Evolutionary conservation across 2,329 filamentous ascomycete species (phyloP), one percentile per base, ranked within the genome.

Genomic region (Fusarium continuum): DNA sequence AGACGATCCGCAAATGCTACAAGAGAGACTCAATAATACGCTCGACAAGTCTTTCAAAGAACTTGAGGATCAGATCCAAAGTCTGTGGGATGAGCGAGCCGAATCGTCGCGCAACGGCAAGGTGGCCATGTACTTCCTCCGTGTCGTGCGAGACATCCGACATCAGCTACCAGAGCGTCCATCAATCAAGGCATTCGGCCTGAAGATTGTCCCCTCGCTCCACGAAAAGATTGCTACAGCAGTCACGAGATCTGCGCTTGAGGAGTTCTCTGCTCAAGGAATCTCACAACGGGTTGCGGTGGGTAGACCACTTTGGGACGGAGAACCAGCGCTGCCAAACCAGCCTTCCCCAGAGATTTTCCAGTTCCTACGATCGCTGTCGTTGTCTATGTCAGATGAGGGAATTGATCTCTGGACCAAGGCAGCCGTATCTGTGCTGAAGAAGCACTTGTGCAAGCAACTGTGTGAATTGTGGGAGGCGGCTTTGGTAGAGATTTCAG

Each of bases 351-450:
- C 91, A 0, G 82, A 83, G 17, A 80, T 87, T 0, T 96, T 96
- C 72, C 85, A 83, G 57, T 88, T 96, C 50, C 71, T 97, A 43
- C 85, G 87, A 20, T 81, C 81, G 38, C 72, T 96, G 23, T 85
- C 86, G 5, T 77, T 79, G 40, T 80, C 83, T 6, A 96, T 97
- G 92, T 84, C 84, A 4, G 79, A 82, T 11, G 79, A 84, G 4
- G 93, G 93, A 0, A 80, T 85, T 39, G 94, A 97, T 73, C 75
- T 97, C 4, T 98, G 93, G 93, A 93, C 89, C 48, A 83, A 86
- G 3, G 80, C 82, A 3, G 90, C 91, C 1, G 84, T 93, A 2
- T 68, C 69, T 1, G 78, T 80, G 1, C 70, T 96, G 62, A 95
- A 92, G 76, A 72, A 70, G n/a, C 73, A 80, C 39, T 71, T 92